Evolutionary conservation across 441 rosid genomes (phyloP), one percentile per base, ranked within the genome.

Genomic region (Brassica hybrid): DNA sequence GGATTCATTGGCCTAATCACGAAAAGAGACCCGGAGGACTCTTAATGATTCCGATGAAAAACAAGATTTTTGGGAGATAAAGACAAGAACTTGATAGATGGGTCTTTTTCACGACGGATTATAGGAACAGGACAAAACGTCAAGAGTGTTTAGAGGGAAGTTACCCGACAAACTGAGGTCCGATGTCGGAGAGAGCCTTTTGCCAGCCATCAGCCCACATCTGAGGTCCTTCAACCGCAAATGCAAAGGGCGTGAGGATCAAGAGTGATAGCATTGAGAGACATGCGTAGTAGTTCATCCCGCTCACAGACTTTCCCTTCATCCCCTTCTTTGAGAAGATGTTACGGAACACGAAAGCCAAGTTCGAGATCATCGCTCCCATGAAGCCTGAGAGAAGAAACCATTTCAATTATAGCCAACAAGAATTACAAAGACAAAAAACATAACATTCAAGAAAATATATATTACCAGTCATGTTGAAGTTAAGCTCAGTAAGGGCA

Each of bases 311-410:
- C 73, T 93, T 93, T 77, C 98, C 98, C 83, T 89, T 93, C 98
- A 95, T 93, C 74, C 99, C 99, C 78, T 10, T 93, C 95, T 95
- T 95, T 0, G 99, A 95, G 77, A 95, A 95, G 76, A 95, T 93
- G 85, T 95, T 95, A 5, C 99, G 91, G 83, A 95, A 91, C 48
- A 95, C 99, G 70, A 95, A 95, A 18, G 98, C 99, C 82, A 95
- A 78, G 87, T 95, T 95, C 41, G 98, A 95, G 61, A 95, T 93
- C 99, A 93, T 95, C 32, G 98, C 97, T 66, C 98, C 98, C 99
- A 93, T 93, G 63, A 95, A 95, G 76, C 97, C 89, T 90, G 84
- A 59, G 65, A 72, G 38, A 13, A 73, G 9, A 69, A 43, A 62
- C 36, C 36, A 32, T 32, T 32, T 32, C 36, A 32, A 32, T 32